A percentile compares a stretch with the other conserved stretches of the same genome.
Conservation (phyloP, 805 yeast genomes). For the Zygosaccharomyces gambellarensis region DNA sequence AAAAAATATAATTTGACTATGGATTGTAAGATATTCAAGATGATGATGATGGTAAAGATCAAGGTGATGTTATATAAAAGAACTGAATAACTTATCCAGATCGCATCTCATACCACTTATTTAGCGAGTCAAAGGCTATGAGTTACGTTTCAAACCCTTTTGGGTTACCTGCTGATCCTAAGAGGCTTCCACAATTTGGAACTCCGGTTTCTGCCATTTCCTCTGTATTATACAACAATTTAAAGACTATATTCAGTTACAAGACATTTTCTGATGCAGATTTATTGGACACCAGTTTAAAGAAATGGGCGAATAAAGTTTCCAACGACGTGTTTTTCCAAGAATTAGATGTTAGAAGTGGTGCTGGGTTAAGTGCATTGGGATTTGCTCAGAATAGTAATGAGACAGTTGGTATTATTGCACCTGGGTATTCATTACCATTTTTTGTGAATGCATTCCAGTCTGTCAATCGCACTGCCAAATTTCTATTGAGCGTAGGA, state of each 20-base stretch:
- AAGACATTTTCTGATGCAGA: conserved; percentile 60
- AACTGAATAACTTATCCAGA: not conserved
- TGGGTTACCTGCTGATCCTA: conserved; percentile 57
- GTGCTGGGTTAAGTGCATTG: conserved; percentile 73
- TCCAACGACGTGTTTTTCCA: conserved; percentile 18
- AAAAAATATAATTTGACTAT: not conserved
- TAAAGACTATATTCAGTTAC: conserved; percentile 60
- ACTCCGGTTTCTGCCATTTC: conserved; percentile 51
- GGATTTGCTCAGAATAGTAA: conserved; percentile 51
- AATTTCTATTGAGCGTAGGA: conserved; percentile 68
- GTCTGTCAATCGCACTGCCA: conserved; percentile 38
- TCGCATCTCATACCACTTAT: too few relatives aligned
- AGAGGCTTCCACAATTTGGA: conserved; percentile 45
- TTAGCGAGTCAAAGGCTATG: not conserved
- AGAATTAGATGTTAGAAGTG: conserved; percentile 67
- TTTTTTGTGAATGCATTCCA: conserved; percentile 61
- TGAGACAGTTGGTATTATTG: conserved; percentile 42
- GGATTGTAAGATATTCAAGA: not conserved
- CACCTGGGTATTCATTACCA: conserved; percentile 63
- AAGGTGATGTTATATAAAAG: not conserved
- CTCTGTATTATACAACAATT: conserved; percentile 49
- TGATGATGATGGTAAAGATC: too few relatives aligned
- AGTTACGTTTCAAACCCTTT: conserved; percentile 46
- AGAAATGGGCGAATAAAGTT: conserved; percentile 48
- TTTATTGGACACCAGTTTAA: conserved; percentile 54